Evolutionary conservation across 2,329 filamentous ascomycete genomes (phyloP), one percentile per base, ranked within the genome.

Genomic region (Cordyceps farinosa): DNA sequence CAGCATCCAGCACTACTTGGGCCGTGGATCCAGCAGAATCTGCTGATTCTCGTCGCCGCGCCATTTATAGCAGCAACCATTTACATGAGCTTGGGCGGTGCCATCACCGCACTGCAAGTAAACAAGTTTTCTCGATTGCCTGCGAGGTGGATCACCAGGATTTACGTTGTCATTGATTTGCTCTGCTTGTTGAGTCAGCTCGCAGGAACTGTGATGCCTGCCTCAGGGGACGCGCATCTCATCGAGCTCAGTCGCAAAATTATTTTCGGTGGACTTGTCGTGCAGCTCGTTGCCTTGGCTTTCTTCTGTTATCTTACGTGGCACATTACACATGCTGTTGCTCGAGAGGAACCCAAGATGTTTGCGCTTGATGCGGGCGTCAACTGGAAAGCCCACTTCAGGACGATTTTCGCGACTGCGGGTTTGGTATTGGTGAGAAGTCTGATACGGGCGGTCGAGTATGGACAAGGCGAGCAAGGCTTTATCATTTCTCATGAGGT

Each of bases 141-240:
- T 0, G 69, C 73, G 0, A 71, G 56, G 15, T 79, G 77, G 75
- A 67, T 82, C 17, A 82, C 80, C 3, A 80, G 79, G 64, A 69
- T 82, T 34, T 84, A 82, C 60, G 78, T 84, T 3, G 64, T 72
- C 2, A 80, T 79, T 11, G 81, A 83, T 61, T 68, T 82, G 1
- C 38, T 81, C 0, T 78, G 76, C 4, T 78, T 83, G 3, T 42
- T 67, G 29, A 45, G 68, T 8, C 70, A 71, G 54, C 65, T 65
- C 4, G 61, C 64, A 1, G 69, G 68, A 53, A 62, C 32, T 50
- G 48, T 51, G 27, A 30, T 40, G 34, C 52, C 52, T 51, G 48
- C 52, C 38, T 55, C 34, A 5, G 52, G 52, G 6, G 34, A 27
- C 27, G 22, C 52, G 27, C 34, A 38, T 15, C 22, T 38, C 34